phyloP scores from a whole-genome alignment of 2,329 filamentous ascomycete genomes.

The Truncatella angustata region DNA sequence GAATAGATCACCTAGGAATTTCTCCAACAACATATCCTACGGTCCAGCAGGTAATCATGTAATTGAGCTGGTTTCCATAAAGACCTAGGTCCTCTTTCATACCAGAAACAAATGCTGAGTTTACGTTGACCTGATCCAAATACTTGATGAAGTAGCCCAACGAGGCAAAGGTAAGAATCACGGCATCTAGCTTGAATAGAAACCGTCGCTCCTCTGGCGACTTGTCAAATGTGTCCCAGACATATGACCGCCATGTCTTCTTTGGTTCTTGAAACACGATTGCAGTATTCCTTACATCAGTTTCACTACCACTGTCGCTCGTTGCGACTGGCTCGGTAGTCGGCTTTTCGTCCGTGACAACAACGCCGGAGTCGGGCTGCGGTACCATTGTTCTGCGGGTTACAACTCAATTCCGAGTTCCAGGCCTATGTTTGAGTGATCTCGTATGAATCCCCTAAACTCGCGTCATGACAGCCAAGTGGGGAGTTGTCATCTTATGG shows the following conservation, averaged over 20 bases:
- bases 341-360: constrained; percentile 5
- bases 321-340: neutral
- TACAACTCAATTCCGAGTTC: no score
- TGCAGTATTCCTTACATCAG: neutral
- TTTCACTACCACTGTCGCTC: neutral
- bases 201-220: constrained; percentile 37
- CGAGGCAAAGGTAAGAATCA: constrained; percentile 37
- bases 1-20: constrained; percentile 24
- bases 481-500: neutral
- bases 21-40: constrained; percentile 30
- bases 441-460: neutral
- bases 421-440: no score
- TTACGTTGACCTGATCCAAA: constrained; percentile 33
- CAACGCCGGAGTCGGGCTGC: neutral
- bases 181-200: constrained; percentile 41
- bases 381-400: neutral
- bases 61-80: constrained; percentile 38
- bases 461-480: neutral
- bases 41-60: constrained; percentile 28
- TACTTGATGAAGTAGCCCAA: constrained; percentile 37
- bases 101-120: constrained; percentile 43
- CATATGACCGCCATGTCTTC: constrained; percentile 42
- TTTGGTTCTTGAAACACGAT: constrained; percentile 27
- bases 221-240: constrained; percentile 49
- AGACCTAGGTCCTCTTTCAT: constrained; percentile 42